Conservation (phyloP, 1,284 basidiomycete genomes). For the Singerocomus rubriflavus region DNA sequence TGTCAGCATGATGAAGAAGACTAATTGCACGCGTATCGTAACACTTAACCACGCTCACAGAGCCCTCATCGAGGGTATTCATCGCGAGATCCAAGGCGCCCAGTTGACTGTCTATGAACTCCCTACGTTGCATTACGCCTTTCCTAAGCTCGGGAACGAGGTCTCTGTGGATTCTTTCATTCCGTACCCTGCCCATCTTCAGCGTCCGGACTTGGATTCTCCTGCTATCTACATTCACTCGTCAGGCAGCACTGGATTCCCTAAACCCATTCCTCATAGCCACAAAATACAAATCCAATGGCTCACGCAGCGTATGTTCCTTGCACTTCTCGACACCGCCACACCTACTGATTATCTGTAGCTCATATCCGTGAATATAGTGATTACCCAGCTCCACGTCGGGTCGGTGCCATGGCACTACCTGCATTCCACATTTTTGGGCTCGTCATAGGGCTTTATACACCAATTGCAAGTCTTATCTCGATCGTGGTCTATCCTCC, state of each 20-base stretch:
- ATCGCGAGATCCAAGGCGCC: neutral
- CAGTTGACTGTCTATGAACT: constrained; percentile 3
- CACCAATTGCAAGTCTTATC: constrained; percentile 4
- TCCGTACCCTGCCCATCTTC: neutral
- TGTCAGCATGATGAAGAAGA: constrained; percentile 8
- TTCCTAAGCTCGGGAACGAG: constrained; percentile 4
- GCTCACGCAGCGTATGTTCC: neutral
- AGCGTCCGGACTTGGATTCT: neutral
- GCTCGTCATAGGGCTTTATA: constrained; percentile 1
- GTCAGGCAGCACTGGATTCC: constrained; percentile 9
- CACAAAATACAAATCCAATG: constrained; percentile 5
- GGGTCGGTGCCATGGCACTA: constrained; percentile 18
- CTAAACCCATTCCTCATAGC: constrained; percentile 1
- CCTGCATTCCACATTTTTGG: constrained; percentile 20
- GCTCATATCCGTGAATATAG: too few relatives aligned
- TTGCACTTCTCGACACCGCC: neutral
- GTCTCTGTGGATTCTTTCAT: neutral
- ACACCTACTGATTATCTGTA: too few relatives aligned
- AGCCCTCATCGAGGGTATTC: constrained; percentile 5
- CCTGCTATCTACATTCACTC: constrained; percentile 10
- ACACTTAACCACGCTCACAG: neutral
- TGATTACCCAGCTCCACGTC: neutral
- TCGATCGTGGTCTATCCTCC: constrained; percentile 11
- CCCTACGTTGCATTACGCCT: neutral
- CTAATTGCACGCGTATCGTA: constrained; percentile 2